Evolutionary conservation across 2,329 filamentous ascomycete genomes (phyloP).

Genomic region (Rasamsonia emersonii): DNA sequence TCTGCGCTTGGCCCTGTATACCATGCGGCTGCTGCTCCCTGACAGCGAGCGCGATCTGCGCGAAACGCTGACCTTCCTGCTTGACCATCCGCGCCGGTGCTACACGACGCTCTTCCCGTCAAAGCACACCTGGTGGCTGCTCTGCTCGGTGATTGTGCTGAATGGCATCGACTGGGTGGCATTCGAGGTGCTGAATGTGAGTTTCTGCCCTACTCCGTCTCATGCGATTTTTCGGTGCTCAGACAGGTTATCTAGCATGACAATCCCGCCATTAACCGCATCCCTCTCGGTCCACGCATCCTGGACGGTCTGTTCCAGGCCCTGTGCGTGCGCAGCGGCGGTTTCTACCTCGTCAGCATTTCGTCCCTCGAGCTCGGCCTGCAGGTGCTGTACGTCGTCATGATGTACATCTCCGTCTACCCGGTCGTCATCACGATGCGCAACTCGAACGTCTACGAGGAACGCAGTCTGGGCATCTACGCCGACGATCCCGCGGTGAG

Average conservation of each 20-base stretch:
- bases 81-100: slow-evolving; percentile 52
- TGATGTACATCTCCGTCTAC: slow-evolving; percentile 59
- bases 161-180: slow-evolving; percentile 47
- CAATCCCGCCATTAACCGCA: slow-evolving; percentile 3
- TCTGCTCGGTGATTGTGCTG: slow-evolving; percentile 42
- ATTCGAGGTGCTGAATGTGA: slow-evolving; percentile 41
- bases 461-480: slow-evolving; percentile 50
- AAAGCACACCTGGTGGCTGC: slow-evolving; percentile 50
- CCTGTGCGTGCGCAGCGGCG: slow-evolving; percentile 40
- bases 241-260: not conserved
- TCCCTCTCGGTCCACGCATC: slow-evolving; percentile 32
- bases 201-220: not conserved
- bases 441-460: slow-evolving; percentile 54
- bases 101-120: slow-evolving; percentile 53
- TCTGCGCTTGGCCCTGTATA: slow-evolving; percentile 48
- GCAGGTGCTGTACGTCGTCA: slow-evolving; percentile 48
- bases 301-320: slow-evolving; percentile 54
- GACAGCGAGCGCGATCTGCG: slow-evolving; percentile 14
- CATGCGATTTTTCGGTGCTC: too few relatives aligned
- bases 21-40: slow-evolving; percentile 36
- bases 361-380: slow-evolving; percentile 25
- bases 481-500: slow-evolving; percentile 23
- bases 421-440: slow-evolving; percentile 55
- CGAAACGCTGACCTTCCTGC: slow-evolving; percentile 44
- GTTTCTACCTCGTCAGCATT: slow-evolving; percentile 44